Percentiles rank a stretch among this genome's conserved stretches.
phyloP scores from a whole-genome alignment of 768 basidiomycete genomes.

The Mycena latifolia region DNA sequence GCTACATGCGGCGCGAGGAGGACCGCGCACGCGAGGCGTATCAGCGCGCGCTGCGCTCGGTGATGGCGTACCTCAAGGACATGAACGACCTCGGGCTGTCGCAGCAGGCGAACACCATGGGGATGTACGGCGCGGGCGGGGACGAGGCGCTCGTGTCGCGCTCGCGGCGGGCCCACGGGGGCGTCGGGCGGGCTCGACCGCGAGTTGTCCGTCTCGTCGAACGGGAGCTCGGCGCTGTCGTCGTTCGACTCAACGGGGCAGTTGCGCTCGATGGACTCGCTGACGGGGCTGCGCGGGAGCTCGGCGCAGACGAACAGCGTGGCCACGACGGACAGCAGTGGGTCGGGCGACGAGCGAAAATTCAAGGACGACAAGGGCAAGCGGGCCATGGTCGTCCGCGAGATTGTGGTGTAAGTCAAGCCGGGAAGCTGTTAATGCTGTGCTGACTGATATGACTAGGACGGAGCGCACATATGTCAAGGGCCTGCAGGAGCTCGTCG shows the following conservation, averaged over 20 bases:
- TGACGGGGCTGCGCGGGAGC: slow-evolving; percentile 67
- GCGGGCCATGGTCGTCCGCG: slow-evolving; percentile 85
- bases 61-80: slow-evolving; percentile 97
- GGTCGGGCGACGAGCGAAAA: slow-evolving; percentile 85
- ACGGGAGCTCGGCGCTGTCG: slow-evolving; percentile 55
- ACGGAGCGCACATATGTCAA: slow-evolving; percentile 97
- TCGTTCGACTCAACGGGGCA: slow-evolving; percentile 62
- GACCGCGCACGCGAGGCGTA: slow-evolving; percentile 79
- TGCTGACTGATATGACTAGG: slow-evolving; percentile 55
- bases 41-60: slow-evolving; percentile 85
- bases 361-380: slow-evolving; percentile 93
- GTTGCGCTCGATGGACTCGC: slow-evolving; percentile 75
- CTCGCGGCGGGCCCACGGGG: slow-evolving; percentile 77
- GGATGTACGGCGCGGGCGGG: slow-evolving; percentile 66
- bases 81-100: slow-evolving; percentile 91
- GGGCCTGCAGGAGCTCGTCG: slow-evolving; percentile 92
- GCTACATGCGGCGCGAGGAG: slow-evolving; percentile 71
- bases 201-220: slow-evolving; percentile 67
- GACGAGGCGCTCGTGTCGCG: slow-evolving; percentile 60
- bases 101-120: slow-evolving; percentile 69
- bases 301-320: slow-evolving; percentile 79
- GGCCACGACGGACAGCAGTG: slow-evolving; percentile 79
- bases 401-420: slow-evolving; percentile 88
- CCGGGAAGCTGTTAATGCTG: slow-evolving; percentile 6
- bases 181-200: slow-evolving; percentile 70